Conservation (phyloP, 2,329 filamentous ascomycete species). For the Curvularia sp. region DNA sequence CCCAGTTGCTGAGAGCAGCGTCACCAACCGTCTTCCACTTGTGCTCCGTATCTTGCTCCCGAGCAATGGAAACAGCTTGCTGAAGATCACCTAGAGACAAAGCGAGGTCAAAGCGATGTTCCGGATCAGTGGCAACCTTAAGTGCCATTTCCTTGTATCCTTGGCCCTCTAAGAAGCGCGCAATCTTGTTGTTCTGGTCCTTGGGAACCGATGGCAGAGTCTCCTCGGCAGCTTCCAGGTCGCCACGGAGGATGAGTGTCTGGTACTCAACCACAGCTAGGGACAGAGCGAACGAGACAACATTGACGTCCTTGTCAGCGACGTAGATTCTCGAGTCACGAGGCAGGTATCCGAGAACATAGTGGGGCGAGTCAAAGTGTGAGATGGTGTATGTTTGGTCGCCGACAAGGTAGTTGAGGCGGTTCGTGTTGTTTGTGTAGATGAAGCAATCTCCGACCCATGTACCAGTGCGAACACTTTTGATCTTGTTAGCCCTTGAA, state of each 20-base stretch:
- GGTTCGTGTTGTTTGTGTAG: conserved; percentile 96
- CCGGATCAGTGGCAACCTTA: conserved; percentile 90
- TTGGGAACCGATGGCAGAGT: conserved; percentile 82
- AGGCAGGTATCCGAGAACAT: conserved; percentile 92
- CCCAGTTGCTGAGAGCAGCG: conserved; percentile 84
- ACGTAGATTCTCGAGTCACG: conserved; percentile 95
- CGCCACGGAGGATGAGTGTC: conserved; percentile 89
- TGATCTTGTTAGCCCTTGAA: conserved; percentile 21
- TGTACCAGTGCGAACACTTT: conserved; percentile 89
- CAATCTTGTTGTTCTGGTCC: conserved; percentile 98
- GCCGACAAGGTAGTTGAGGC: conserved; percentile 95
- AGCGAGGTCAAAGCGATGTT: conserved; percentile 95
- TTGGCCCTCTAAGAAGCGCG: conserved; percentile 95
- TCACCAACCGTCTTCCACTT: conserved; percentile 99
- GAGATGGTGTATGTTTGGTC: conserved; percentile 98
- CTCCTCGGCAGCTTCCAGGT: conserved; percentile 89
- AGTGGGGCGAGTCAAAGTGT: conserved; percentile 95
- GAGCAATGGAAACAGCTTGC: conserved; percentile 83
- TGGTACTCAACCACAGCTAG: conserved; percentile 96
- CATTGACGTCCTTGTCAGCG: conserved; percentile 91
- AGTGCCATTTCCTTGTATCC: conserved; percentile 95
- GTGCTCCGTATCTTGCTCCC: conserved; percentile 85
- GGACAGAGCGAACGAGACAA: conserved; percentile 89
- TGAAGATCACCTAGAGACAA: conserved; percentile 82
- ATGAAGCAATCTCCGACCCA: conserved; percentile 99